Base-by-base conservation (phyloP, 1,284 basidiomycete genomes). In the Earliella scabrosa region DNA sequence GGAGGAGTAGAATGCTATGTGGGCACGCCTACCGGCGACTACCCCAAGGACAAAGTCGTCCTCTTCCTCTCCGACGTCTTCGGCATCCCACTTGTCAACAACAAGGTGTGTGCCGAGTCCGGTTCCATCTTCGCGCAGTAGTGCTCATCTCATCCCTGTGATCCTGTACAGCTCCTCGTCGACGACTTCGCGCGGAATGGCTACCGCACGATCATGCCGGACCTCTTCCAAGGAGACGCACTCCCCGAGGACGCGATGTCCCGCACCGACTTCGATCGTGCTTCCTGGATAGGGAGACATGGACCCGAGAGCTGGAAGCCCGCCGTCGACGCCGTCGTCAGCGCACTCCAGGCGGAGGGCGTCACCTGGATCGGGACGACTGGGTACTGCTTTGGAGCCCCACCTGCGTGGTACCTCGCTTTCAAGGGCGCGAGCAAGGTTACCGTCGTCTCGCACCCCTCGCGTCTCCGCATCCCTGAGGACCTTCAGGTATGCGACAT, bases 111-210 rank as follows among this genome's bases (percentile, higher is more conserved):
- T 63, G 9, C 31, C 35, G 29, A 11, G 35, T 13, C 26, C 0
- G 36, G 21, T 27, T 18, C 18, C 14, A n/a, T 18, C 2, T 21
- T n/a, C n/a, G n/a, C 23, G 5, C 45, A 32, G 4, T 13, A 40
- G 51, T 43, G 23, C 27, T 26, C 31, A 24, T 13, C 26, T 29
- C 7, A 24, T 20, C 3, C 20, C n/a, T 24, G 29, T 9, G 9
- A 43, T 45, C 3, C 7, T 41, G 18, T n/a, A n/a, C 65, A 88
- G 85, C 76, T 88, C 27, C 73, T 89, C 31, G 83, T 78, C 13
- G 92, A 93, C 65, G 86, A 84, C 66, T 92, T 87, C 71, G 89
- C 90, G 16, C 76, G 75, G 26, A 87, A 89, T 61, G 90, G 90
- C 11, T 88, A 82, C 77, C 83, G 84, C 77, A 80, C 78, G 8